Evolutionary conservation across 2,329 filamentous ascomycete genomes (phyloP), one percentile per base, ranked within the genome.

Genomic region (Colletotrichum theobromicola): DNA sequence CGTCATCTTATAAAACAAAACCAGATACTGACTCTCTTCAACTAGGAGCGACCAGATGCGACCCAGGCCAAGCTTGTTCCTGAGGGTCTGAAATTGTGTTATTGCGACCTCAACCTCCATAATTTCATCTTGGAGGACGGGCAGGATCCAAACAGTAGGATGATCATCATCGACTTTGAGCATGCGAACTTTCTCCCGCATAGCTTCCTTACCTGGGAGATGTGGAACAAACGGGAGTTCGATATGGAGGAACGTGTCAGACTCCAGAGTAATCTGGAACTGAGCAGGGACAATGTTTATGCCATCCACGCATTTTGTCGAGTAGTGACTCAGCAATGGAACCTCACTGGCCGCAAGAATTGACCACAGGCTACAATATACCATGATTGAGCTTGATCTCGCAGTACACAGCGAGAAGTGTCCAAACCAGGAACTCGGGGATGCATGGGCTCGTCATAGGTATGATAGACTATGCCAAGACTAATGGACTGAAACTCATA

Each of bases 1-100:
- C 50, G 24, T 18, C 15, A 0, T 0, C 0, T 6, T n/a, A 28
- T n/a, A 8, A 10, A 7, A 28, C 0, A 26, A 4, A 12, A 18
- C 16, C 7, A 30, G 26, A 30, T 8, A 58, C 28, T 58, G 28
- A 58, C 55, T 18, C 2, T 58, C 9, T 28, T 2, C 55, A 6
- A 46, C 5, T 10, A 58, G 55, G 28, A 0, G 24, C 28, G 55
- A 9, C 8, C 55, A 21, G 55, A 32, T n/a, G n/a, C 32, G 13
- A 18, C 24, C 5, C 55, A 16, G 24, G 55, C 55, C 18, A 28
- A 32, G 16, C 24, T 60, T n/a, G 30, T 30, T 0, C 28, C 26
- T n/a, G 55, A 60, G 26, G 28, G 55, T 8, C 55, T 21, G 18
- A 60, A 60, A 13, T 30, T 60, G 26, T 60, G 55, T 13, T 60